Conservation (phyloP, 306 rosid genomes). For the Acacia acuminata region DNA sequence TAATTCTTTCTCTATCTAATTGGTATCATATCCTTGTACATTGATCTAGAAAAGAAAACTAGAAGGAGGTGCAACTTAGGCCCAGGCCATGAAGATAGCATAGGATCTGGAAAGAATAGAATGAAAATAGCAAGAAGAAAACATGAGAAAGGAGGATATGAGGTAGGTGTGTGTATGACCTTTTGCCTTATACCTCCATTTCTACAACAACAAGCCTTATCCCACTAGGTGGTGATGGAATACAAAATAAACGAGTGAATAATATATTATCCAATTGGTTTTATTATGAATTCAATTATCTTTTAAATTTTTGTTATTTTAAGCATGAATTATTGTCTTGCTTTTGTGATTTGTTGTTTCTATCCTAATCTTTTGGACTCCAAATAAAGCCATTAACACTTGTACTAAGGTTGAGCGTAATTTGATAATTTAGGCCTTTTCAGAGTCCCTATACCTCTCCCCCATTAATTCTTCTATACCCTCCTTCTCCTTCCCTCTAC, state of each 20-base stretch:
- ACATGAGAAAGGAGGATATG: background rate
- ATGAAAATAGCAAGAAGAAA: background rate
- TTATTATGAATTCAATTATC: background rate
- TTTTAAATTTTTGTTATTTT: background rate
- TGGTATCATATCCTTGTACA: background rate
- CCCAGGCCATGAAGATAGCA: background rate
- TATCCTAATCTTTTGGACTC: background rate
- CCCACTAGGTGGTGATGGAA: background rate
- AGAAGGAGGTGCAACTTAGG: background rate
- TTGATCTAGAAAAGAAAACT: background rate
- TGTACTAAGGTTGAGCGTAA: background rate
- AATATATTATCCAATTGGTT: background rate
- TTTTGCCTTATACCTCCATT: background rate
- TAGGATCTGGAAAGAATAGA: background rate
- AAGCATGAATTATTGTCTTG: background rate
- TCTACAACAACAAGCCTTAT: background rate
- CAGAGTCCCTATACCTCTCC: background rate
- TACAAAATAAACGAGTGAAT: background rate
- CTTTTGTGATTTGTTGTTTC: background rate
- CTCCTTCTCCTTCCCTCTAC: background rate
- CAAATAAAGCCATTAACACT: background rate
- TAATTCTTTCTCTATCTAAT: background rate
- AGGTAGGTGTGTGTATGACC: background rate
- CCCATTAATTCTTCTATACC: background rate
- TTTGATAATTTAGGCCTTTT: background rate